Percentiles rank a stretch among this genome's conserved stretches.
These are phyloP conservation scores for Diplodia scrobiculata DNA, from an alignment of 2,329 filamentous ascomycete genomes.

Conservation along the genomic window DNA sequence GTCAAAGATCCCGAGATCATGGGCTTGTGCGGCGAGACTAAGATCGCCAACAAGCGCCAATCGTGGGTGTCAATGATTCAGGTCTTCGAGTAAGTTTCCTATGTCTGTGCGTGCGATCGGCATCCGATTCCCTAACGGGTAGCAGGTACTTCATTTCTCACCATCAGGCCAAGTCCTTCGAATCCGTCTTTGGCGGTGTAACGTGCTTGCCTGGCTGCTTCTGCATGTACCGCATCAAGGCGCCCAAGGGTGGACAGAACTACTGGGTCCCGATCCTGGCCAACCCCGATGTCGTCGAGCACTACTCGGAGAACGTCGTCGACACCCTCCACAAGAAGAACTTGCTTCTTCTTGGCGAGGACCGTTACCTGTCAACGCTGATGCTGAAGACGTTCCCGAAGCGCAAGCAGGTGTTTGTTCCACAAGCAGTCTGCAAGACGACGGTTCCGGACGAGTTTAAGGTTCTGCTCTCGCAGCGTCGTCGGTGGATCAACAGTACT, in stretches of 20 bases:
- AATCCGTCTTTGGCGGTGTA: constrained; percentile 97
- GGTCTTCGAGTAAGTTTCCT: constrained; percentile 74
- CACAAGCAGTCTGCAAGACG: constrained; percentile 98
- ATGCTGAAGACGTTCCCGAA: constrained; percentile 99
- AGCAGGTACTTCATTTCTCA: constrained; percentile 90
- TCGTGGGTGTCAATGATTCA: constrained; percentile 98
- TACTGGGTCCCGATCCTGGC: constrained; percentile 99
- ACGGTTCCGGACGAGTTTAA: constrained; percentile 91
- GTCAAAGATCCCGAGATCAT: constrained; percentile 99
- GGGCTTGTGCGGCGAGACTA: constrained; percentile 97
- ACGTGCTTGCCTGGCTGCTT: constrained; percentile 98
- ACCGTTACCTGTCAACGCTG: constrained; percentile 91
- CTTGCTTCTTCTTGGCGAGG: constrained; percentile 83
- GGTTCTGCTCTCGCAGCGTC: constrained; percentile 88
- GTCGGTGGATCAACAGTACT: constrained; percentile 99
- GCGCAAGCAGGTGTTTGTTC: constrained; percentile 97
- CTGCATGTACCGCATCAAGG: constrained; percentile 99
- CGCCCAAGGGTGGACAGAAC: constrained; percentile 96
- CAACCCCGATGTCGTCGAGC: constrained; percentile 97
- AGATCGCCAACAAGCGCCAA: constrained; percentile 96
- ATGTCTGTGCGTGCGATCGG: constrained; percentile 27
- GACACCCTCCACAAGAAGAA: constrained; percentile 99
- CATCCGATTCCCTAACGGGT: constrained; percentile 37
- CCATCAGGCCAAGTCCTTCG: constrained; percentile 94
- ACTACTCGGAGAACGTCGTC: constrained; percentile 98